Percentiles rank a stretch among this genome's conserved stretches.
Evolutionary conservation across 495 filamentous ascomycete genomes (phyloP).

Genomic region (Penicillium antarcticum): DNA sequence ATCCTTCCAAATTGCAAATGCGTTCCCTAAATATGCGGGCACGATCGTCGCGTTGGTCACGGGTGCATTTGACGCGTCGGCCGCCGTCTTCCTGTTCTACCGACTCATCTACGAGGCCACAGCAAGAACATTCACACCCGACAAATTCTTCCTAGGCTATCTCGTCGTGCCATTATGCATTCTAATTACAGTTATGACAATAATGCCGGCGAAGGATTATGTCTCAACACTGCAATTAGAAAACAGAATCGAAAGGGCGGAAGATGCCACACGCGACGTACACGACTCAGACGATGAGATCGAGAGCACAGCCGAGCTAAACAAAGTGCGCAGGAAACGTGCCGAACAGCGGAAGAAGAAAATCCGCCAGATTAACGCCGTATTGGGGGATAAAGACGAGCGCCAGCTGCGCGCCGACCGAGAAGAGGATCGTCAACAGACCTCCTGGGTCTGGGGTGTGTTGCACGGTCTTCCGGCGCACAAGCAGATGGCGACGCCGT

Average conservation of each 20-base stretch:
- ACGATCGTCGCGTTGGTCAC: conserved; percentile 66
- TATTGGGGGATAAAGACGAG: conserved; percentile 59
- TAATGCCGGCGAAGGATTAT: conserved; percentile 64
- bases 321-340: conserved; percentile 54
- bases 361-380: conserved; percentile 61
- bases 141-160: conserved; percentile 65
- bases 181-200: conserved; percentile 49
- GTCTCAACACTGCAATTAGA: conserved; percentile 56
- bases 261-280: conserved; percentile 39
- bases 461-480: conserved; percentile 71
- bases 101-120: conserved; percentile 55
- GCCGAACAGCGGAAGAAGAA: conserved; percentile 60
- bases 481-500: conserved; percentile 76
- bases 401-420: conserved; percentile 45
- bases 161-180: conserved; percentile 56
- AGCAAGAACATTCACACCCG: conserved; percentile 45
- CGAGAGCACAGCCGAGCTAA: conserved; percentile 39
- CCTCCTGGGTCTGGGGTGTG: conserved; percentile 67
- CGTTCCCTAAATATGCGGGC: conserved; percentile 64
- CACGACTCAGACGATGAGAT: conserved; percentile 62
- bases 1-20: conserved; percentile 68
- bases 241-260: conserved; percentile 60
- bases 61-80: conserved; percentile 69
- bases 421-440: conserved; percentile 52
- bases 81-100: conserved; percentile 66